phyloP scores from a whole-genome alignment of 768 basidiomycete species.

The Cyclocybe cylindracea region DNA sequence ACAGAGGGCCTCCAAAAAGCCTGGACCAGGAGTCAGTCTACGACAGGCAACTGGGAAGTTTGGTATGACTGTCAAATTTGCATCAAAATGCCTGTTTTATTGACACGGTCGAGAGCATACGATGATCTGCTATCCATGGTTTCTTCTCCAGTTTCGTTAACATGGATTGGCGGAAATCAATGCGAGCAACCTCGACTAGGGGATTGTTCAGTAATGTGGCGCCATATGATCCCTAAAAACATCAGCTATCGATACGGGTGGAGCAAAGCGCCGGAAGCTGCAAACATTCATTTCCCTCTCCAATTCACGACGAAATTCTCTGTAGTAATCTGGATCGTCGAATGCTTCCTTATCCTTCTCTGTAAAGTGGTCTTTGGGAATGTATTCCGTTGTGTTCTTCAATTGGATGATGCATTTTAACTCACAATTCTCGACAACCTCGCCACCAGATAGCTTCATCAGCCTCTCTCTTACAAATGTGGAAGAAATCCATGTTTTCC shows the following conservation, averaged over 20 bases:
- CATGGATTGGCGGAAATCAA: conserved; percentile 47
- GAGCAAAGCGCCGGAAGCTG: neutral
- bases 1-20: conserved; percentile 66
- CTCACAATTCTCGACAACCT: conserved; percentile 45
- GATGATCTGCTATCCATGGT: conserved; percentile 59
- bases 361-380: conserved; percentile 43
- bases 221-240: conserved; percentile 27
- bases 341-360: conserved; percentile 52
- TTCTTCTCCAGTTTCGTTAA: conserved; percentile 50
- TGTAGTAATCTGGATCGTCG: conserved; percentile 48
- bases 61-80: conserved; percentile 47
- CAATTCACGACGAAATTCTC: conserved; percentile 46
- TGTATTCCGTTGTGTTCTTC: too few species aligned
- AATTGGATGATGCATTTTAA: neutral
- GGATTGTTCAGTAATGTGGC: conserved; percentile 41
- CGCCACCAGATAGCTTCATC: conserved; percentile 36
- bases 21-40: conserved; percentile 67
- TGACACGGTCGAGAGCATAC: conserved; percentile 27
- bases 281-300: conserved; percentile 52
- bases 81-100: neutral
- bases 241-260: neutral
- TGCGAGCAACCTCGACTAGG: conserved; percentile 35
- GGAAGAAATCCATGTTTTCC: conserved; percentile 57
- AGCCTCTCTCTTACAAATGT: conserved; percentile 44
- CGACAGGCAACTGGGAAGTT: conserved; percentile 60